A percentile compares a stretch with the other conserved stretches of the same genome.
phyloP scores from a whole-genome alignment of 305 asterid genomes.

The Vinca major region DNA sequence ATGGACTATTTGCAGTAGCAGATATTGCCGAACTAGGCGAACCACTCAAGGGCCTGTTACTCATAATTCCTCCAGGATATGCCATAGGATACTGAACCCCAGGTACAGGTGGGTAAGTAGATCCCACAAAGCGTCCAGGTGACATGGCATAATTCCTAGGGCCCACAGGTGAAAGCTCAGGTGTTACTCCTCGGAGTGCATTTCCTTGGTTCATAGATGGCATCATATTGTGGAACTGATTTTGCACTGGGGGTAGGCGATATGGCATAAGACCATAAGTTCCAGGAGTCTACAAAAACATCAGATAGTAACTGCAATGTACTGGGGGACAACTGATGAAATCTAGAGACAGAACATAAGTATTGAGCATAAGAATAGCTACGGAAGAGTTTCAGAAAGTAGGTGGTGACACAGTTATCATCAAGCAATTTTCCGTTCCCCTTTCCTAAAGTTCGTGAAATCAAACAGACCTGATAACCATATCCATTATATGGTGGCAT shows the following conservation, averaged over 20 bases:
- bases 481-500: slow-evolving; percentile 72
- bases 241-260: slow-evolving; percentile 65
- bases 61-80: slow-evolving; percentile 51
- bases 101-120: slow-evolving; percentile 49
- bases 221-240: slow-evolving; percentile 58
- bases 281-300: slow-evolving; percentile 58
- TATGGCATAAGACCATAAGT: slow-evolving; percentile 61
- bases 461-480: slow-evolving; percentile 70
- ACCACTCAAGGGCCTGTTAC: slow-evolving; percentile 20
- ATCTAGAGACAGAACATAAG: not conserved
- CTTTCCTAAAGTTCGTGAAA: not conserved
- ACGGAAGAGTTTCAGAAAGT: not conserved
- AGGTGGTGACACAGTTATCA: not conserved
- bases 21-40: slow-evolving; percentile 46
- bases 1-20: slow-evolving; percentile 36
- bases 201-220: slow-evolving; percentile 62
- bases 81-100: slow-evolving; percentile 65
- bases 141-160: slow-evolving; percentile 52
- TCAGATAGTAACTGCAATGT: not conserved
- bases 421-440: not conserved
- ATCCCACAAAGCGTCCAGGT: slow-evolving; percentile 42
- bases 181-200: slow-evolving; percentile 36
- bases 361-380: not conserved
- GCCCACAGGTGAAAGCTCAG: slow-evolving; percentile 31
- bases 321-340: not conserved